Percentiles rank a stretch among this genome's conserved stretches.
Conservation (phyloP, 2,329 filamentous ascomycete species). For the Polychaeton citri region DNA sequence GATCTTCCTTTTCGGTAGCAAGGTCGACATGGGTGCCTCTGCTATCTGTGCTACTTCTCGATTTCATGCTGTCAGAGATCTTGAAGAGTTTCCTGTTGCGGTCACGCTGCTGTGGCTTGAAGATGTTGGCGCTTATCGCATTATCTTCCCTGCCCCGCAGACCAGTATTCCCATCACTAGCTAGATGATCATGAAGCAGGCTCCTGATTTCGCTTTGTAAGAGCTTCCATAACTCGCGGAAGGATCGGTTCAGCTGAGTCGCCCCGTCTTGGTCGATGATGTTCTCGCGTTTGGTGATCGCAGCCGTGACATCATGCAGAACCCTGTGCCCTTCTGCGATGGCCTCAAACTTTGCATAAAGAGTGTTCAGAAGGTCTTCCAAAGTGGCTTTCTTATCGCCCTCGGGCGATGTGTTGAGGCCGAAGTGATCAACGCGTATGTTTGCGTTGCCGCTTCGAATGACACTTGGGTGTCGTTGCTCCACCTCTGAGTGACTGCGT, state of each 20-base stretch:
- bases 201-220: constrained; percentile 97
- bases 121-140: constrained; percentile 36
- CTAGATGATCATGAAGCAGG: constrained; percentile 87
- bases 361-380: constrained; percentile 77
- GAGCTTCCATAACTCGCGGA: constrained; percentile 94
- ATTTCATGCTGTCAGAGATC: constrained; percentile 47
- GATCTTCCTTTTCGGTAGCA: constrained; percentile 70
- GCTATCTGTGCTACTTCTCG: constrained; percentile 43
- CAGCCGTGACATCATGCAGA: constrained; percentile 80
- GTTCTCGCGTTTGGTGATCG: constrained; percentile 73
- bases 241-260: constrained; percentile 61
- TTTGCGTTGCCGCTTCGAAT: constrained; percentile 40
- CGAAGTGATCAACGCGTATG: constrained; percentile 15
- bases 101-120: constrained; percentile 38
- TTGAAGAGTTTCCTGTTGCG: constrained; percentile 60
- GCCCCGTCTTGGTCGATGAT: constrained; percentile 36
- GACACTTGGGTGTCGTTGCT: constrained; percentile 80
- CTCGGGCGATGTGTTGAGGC: constrained; percentile 21
- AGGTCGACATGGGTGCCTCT: constrained; percentile 56
- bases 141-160: constrained; percentile 41
- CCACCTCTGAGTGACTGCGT: constrained; percentile 87
- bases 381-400: constrained; percentile 55
- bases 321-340: constrained; percentile 93
- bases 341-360: constrained; percentile 94
- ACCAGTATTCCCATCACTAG: constrained; percentile 68